These are phyloP conservation scores for Vigna hirtella DNA, from an alignment of 306 rosid species.

Conservation along the genomic window DNA sequence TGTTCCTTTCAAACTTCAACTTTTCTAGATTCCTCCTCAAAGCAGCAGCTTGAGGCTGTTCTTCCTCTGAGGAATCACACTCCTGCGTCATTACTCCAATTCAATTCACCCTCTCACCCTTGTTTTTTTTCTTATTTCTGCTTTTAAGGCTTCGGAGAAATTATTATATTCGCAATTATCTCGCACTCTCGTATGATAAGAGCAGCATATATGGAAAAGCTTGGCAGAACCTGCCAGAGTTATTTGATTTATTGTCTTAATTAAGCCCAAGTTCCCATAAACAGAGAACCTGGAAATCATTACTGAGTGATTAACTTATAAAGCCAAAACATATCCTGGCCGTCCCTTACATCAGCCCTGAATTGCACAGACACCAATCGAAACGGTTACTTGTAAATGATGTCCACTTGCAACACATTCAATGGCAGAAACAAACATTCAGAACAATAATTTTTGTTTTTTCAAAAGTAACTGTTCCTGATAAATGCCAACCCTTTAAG, in stretches of 20 bases:
- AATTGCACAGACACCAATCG: not conserved
- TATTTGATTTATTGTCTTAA: constrained; percentile 4
- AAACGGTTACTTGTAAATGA: constrained; percentile 29
- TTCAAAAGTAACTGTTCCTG: constrained; percentile 5
- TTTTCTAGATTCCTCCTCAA: not conserved
- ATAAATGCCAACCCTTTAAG: not conserved
- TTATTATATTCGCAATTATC: not conserved
- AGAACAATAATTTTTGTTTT: not conserved
- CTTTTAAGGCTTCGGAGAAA: not conserved
- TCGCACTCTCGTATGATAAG: not conserved
- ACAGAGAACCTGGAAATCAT: not conserved
- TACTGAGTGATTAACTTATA: not conserved
- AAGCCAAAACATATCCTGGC: not conserved
- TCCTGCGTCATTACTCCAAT: constrained; percentile 31
- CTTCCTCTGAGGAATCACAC: not conserved
- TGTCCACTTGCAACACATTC: constrained; percentile 9
- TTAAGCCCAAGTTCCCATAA: not conserved
- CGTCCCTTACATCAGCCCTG: constrained; percentile 8
- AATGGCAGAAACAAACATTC: not conserved
- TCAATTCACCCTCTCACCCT: not conserved
- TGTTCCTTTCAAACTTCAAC: not conserved
- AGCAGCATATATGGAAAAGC: constrained; percentile 14
- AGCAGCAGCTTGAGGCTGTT: not conserved
- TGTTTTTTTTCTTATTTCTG: not conserved
- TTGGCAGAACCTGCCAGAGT: not conserved